A percentile compares a stretch with the other conserved stretches of the same genome.
Evolutionary conservation across 2,329 filamentous ascomycete genomes (phyloP).

Genomic region (Neofusicoccum ribis): DNA sequence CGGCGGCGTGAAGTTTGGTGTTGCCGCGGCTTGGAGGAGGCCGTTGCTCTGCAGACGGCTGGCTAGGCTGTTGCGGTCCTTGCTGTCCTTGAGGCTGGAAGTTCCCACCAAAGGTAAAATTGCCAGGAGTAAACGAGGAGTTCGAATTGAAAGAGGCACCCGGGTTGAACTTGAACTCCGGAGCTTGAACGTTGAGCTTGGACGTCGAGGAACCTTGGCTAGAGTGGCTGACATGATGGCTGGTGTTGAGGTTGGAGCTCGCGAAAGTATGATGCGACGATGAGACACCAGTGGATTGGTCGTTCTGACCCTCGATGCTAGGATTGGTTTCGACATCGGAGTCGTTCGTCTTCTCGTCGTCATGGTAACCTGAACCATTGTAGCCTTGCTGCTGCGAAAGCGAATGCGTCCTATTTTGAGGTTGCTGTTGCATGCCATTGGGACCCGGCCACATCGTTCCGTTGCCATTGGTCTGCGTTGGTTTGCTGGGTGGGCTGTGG

Average conservation of each 20-base stretch:
- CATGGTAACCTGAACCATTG: constrained; percentile 32
- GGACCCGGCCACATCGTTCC: constrained; percentile 33
- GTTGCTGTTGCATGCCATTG: constrained; percentile 67
- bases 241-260: constrained; percentile 55
- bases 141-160: constrained; percentile 23
- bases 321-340: constrained; percentile 40
- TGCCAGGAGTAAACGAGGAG: constrained; percentile 50
- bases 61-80: constrained; percentile 14
- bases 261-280: constrained; percentile 54
- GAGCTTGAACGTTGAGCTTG: constrained; percentile 83
- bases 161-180: constrained; percentile 79
- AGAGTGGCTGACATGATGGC: constrained; percentile 41
- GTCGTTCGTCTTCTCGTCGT: constrained; percentile 42
- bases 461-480: constrained; percentile 23
- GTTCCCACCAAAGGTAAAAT: constrained; percentile 41
- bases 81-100: constrained; percentile 43
- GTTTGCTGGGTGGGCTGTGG: constrained; percentile 25
- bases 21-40: constrained; percentile 49
- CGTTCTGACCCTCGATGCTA: constrained; percentile 37
- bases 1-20: constrained; percentile 67
- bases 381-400: constrained; percentile 62
- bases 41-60: constrained; percentile 31
- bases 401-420: constrained; percentile 73
- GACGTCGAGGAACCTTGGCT: constrained; percentile 70
- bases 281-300: constrained; percentile 38